Conservation (phyloP, 768 basidiomycete species). For the Rhodosporidiobolus odoratus region DNA sequence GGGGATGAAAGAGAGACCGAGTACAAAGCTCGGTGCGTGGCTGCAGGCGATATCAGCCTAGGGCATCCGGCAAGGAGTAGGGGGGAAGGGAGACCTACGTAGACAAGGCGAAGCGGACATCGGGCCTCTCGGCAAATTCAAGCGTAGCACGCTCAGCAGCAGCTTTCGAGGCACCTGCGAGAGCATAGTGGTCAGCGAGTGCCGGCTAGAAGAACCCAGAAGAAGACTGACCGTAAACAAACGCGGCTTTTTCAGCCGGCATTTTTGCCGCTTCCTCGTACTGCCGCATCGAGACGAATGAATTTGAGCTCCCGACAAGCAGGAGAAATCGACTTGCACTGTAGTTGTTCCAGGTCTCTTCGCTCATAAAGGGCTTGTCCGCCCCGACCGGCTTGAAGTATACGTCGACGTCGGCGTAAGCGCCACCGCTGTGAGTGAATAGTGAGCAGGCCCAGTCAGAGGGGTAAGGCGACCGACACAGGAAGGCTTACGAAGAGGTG, state of each 20-base stretch:
- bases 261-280: background rate
- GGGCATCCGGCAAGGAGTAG: too few relatives aligned
- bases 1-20: background rate
- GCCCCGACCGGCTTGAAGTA: too few relatives aligned
- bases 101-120: background rate
- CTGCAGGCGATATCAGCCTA: background rate
- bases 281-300: background rate
- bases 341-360: too few relatives aligned
- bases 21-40: background rate
- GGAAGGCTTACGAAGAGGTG: background rate
- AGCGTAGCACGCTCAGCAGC: background rate
- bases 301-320: too few relatives aligned
- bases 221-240: background rate
- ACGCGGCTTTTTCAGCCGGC: background rate
- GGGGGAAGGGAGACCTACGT: background rate
- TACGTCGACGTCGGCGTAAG: too few relatives aligned
- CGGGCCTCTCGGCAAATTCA: background rate
- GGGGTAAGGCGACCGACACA: too few relatives aligned
- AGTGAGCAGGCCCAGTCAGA: too few relatives aligned
- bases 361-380: too few relatives aligned
- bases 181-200: background rate
- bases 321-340: too few relatives aligned
- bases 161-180: background rate
- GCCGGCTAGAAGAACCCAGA: background rate
- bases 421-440: too few relatives aligned